Base-by-base conservation (phyloP, 108 stramenopile species). In the Skeletonema tropicum region DNA sequence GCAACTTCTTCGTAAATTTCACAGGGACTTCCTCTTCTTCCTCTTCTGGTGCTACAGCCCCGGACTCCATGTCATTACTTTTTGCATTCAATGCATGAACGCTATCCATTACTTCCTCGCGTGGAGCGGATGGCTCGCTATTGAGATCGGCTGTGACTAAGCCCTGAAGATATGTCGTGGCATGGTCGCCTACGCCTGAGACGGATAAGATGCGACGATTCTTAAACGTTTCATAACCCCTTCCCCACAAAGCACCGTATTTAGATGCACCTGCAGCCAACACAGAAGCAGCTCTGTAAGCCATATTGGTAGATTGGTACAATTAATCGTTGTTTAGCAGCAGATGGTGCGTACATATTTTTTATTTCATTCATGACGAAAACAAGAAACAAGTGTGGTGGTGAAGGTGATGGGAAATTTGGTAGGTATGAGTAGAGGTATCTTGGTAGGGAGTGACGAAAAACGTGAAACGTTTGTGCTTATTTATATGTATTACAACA, bases 151-250 rank as follows among this genome's bases (percentile, higher is more conserved):
- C 83, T 10, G 91, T 92, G 15, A 94, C 89, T 63, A 94, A 70
- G 8, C 89, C 90, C 70, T 94, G 93, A 55, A 94, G 81, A 64
- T 87, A 94, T 3, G 81, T 68, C 9, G 91, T 89, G 26, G 93
- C 91, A 29, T 76, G 64, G 19, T 82, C 80, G 55, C 78, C 82
- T 6, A 62, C 63, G 7, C 93, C 93, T 39, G 88, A 70, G 49
- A 94, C 90, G 11, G 91, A 92, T 8, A 94, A 59, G 38, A 94
- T 94, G 4, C 91, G 88, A 21, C 93, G 83, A 8, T 77, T 60
- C 10, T 33, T n/a, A 30, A 94, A 88, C 19, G 75, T 85, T 84
- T 94, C 93, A 74, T 91, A 86, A n/a, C 93, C 93, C 29, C 86
- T 77, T 42, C 87, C 85, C 93, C 93, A 94, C 0, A 94, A 70